Base-by-base conservation (phyloP, 768 basidiomycete genomes). In the Tubosaeta sp. region DNA sequence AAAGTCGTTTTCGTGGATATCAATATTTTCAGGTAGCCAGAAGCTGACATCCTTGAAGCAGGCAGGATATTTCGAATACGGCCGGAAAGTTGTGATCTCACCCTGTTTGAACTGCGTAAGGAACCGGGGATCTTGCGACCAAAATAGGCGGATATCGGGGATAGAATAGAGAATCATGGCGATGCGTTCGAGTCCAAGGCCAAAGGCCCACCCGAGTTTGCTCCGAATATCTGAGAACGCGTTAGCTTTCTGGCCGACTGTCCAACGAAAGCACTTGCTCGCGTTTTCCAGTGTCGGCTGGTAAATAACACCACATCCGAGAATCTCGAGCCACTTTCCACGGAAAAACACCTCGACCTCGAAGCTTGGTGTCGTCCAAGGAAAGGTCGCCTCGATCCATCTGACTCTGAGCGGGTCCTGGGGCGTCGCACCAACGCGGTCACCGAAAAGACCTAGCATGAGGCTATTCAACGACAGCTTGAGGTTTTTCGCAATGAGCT, bases 341-440 rank as follows among this genome's bases (percentile, higher is more conserved):
- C 86, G 82, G 73, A 89, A 98, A 70, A 94, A 87, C 5, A 98
- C 94, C 66, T 99, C 96, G 36, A 99, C 94, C 65, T 99, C 95
- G 64, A 90, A 99, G 66, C 94, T 96, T 9, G 96, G 96, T 53
- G 85, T 88, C 49, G 96, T 99, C 77, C 95, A 99, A 2, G 96
- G 96, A 71, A 99, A 98, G 63, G 89, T 91, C 2, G 95, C 92
- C 65, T 97, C 93, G 56, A 98, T 97, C 96, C 96, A 99, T 19
- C 96, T 77, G 24, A 99, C 87, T 56, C 81, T 76, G 54, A 99
- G 73, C 22, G 96, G 94, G 44, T 88, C 80, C 32, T 78, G 73
- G 16, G 72, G 73, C 21, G 69, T 75, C 24, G 73, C 73, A 11
- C 73, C 79, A 16, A 73, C 75, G 11, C 67, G 74, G 9, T 74